Base-by-base conservation (phyloP, 139 green algal species). In the Edaphochlamys debaryana region DNA sequence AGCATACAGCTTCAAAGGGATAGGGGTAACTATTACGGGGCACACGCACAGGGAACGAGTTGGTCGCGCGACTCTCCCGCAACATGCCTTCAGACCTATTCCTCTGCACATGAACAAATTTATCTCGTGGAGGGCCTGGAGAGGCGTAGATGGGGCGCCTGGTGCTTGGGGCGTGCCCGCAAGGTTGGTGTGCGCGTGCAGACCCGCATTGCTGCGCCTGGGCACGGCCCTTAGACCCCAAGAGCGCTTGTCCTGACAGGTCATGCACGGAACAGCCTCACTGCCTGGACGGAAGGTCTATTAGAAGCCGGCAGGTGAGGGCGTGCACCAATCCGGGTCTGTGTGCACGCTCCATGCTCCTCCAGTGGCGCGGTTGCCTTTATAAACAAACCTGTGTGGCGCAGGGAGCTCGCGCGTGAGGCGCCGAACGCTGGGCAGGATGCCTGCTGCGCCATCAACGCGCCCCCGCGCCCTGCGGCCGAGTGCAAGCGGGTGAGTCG, bases 391-490 rank as follows among this genome's bases (percentile, higher is more conserved):
- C 9, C 50, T 29, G 4, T 50, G 1, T 30, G 13, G 27, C 23
- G 58, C 73, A 80, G 73, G 30, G 73, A 69, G 29, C n/a, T 80
- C 17, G 67, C 56, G 17, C 38, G 56, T 3, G 56, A 70, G 54
- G 17, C 52, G 5, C 56, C 38, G 36, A 58, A 56, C 72, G 56
- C 54, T 32, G 56, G 72, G n/a, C n/a, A n/a, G n/a, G n/a, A n/a
- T n/a, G n/a, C n/a, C n/a, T n/a, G n/a, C 38, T 80, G 73, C 73
- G 42, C 60, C 38, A 62, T 81, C 38, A 71, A 71, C 75, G 75
- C 75, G 5, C 58, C 56, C 20, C 34, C 75, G 6, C 75, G 29
- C 8, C 19, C 60, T 0, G 40, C 62, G 22, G 27, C 42, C 41
- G 60, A 81, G 32, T 63, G 75, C 75, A 62, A 50, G 42, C 41